These are phyloP conservation scores for Moniliella sp. DNA, from an alignment of 1,284 basidiomycete species.

Conservation along the genomic window DNA sequence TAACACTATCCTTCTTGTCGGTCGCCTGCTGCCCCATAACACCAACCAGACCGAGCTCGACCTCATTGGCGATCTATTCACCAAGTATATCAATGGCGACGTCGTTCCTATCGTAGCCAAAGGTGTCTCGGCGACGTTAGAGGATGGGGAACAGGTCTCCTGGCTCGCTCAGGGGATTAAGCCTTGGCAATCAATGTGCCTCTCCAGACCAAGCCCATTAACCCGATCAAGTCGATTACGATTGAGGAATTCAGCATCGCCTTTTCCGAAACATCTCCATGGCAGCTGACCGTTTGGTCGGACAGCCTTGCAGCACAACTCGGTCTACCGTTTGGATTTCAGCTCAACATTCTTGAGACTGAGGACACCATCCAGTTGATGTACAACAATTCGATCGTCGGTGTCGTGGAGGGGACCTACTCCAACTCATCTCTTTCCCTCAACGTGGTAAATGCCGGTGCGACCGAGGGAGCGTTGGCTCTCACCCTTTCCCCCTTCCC, in stretches of 20 bases:
- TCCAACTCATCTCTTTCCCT: slow-evolving; percentile 8
- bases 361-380: slow-evolving; percentile 45
- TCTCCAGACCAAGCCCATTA: slow-evolving; percentile 44
- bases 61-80: slow-evolving; percentile 47
- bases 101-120: slow-evolving; percentile 44
- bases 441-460: slow-evolving; percentile 33
- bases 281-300: slow-evolving; percentile 44
- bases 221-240: slow-evolving; percentile 48
- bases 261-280: slow-evolving; percentile 44
- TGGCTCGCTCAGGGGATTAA: slow-evolving; percentile 50
- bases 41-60: slow-evolving; percentile 39
- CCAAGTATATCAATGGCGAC: slow-evolving; percentile 51
- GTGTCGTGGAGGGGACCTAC: slow-evolving; percentile 34
- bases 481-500: slow-evolving; percentile 45
- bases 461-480: slow-evolving; percentile 48
- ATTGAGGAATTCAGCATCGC: slow-evolving; percentile 47
- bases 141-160: slow-evolving; percentile 43
- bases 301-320: slow-evolving; percentile 45
- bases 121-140: slow-evolving; percentile 41
- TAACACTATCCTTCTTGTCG: slow-evolving; percentile 46
- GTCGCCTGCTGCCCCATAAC: slow-evolving; percentile 44
- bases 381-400: slow-evolving; percentile 43
- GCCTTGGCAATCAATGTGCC: slow-evolving; percentile 44
- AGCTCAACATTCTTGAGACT: slow-evolving; percentile 45
- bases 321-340: slow-evolving; percentile 57